Evolutionary conservation across 129 eudicot genomes (phyloP), one percentile per base, ranked within the genome.

Genomic region (Lonicera japonica): DNA sequence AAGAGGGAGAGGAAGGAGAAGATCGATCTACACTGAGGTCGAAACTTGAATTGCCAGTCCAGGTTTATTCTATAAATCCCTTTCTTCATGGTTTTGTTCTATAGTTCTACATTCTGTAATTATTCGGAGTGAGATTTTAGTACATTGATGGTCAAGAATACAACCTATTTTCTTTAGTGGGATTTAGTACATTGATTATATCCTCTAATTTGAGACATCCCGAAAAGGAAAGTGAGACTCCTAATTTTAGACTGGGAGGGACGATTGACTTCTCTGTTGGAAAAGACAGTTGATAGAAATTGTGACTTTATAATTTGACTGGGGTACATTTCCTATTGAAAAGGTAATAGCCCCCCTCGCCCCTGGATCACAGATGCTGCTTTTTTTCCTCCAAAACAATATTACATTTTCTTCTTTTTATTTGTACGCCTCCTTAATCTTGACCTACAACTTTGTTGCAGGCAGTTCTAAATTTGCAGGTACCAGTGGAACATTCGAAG

Each of bases 1-100:
- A 88, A 74, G 96, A 94, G 70, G 96, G 96, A 56, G 99, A 88
- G 68, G 96, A 85, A 56, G 96, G 92, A 36, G 88, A 94, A 65
- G 89, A 66, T 62, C 82, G 88, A 68, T 79, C 85, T 21, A 76
- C 84, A 40, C 69, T 85, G 76, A 88, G 86, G 83, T 83, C 96
- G 70, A 94, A 94, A 79, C 96, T 94, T 56, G 99, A 94, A 72
- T 74, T 94, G 34, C 99, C 99, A 21, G 99, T 88, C 64, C 99
- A 94, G 98, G 98, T 92, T 60, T 55, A 66, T 52, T 76, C 47
- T 56, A 19, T 39, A 14, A 13, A 53, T 41, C 40, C 50, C 40
- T 54, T 69, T 39, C 22, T 53, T 50, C 15, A 60, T 59, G 45
- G 18, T 19, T 12, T 40, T 41, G 11, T 41, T 11, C 6, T 6